Conservation (phyloP, 1,284 basidiomycete species). For the Heterobasidion irregulare region DNA sequence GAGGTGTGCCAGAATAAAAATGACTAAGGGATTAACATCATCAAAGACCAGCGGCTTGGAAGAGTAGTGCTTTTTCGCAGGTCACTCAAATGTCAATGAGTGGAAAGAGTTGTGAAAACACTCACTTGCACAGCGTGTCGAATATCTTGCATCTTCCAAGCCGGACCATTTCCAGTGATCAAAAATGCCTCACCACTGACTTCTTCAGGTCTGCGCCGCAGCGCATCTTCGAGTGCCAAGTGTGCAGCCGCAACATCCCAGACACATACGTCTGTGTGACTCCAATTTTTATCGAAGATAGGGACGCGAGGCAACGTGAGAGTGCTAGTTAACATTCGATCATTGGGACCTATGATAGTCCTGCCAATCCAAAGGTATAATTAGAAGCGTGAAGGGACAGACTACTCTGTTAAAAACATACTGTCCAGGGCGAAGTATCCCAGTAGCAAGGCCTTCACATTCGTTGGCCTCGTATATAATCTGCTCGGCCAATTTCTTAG, state of each 20-base stretch:
- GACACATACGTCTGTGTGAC: slow-evolving; percentile 22
- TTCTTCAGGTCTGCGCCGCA: slow-evolving; percentile 16
- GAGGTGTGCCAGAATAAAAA: slow-evolving; percentile 21
- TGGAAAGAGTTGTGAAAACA: neutral
- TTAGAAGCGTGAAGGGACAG: neutral
- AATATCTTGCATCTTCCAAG: slow-evolving; percentile 21
- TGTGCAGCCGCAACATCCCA: slow-evolving; percentile 28
- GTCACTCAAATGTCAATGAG: neutral
- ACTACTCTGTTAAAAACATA: slow-evolving; percentile 7
- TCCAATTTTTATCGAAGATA: slow-evolving; percentile 21
- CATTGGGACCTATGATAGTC: slow-evolving; percentile 25
- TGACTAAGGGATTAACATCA: slow-evolving; percentile 19
- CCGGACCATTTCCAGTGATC: slow-evolving; percentile 21
- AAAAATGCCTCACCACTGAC: slow-evolving; percentile 23
- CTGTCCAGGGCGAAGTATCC: slow-evolving; percentile 24
- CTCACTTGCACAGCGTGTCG: slow-evolving; percentile 22
- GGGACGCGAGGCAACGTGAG: slow-evolving; percentile 20
- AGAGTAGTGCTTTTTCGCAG: slow-evolving; percentile 18
- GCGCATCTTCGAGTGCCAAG: slow-evolving; percentile 21
- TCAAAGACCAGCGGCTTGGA: slow-evolving; percentile 17
- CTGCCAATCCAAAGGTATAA: slow-evolving; percentile 9
- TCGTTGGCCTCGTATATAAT: slow-evolving; percentile 20
- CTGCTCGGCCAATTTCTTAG: slow-evolving; percentile 23
- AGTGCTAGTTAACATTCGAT: slow-evolving; percentile 22
- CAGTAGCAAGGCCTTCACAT: slow-evolving; percentile 17